Conservation (phyloP, 208 protist species). For the Trypanosoma boissoni region DNA sequence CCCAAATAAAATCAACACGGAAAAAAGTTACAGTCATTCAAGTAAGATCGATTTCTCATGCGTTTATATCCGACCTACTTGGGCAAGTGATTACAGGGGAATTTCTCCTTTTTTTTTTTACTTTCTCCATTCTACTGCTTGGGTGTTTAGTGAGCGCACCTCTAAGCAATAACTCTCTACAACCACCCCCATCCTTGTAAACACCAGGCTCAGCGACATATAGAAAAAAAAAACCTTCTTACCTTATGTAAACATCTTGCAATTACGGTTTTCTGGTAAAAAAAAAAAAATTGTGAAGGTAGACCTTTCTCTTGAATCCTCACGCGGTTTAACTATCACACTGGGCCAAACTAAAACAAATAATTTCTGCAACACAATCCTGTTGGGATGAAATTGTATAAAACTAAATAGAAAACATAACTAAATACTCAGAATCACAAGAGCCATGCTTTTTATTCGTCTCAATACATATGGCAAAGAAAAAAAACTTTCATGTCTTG, state of each 20-base stretch:
- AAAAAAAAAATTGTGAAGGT: constrained; percentile 16
- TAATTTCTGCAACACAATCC: constrained; percentile 40
- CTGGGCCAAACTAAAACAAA: constrained; percentile 29
- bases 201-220: background rate
- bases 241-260: constrained; percentile 37
- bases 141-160: background rate
- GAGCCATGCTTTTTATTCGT: constrained; percentile 46
- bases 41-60: no score
- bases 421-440: constrained; percentile 29
- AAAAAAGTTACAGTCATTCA: no score
- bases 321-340: constrained; percentile 20
- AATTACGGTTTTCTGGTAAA: constrained; percentile 25
- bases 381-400: constrained; percentile 35
- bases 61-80: no score
- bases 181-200: constrained; percentile 6
- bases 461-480: constrained; percentile 30
- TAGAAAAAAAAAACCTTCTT: constrained; percentile 18
- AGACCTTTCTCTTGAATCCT: constrained; percentile 16
- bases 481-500: constrained; percentile 42
- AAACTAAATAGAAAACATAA: constrained; percentile 54
- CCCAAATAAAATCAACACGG: no score
- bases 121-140: background rate
- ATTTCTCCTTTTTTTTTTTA: background rate
- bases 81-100: no score
- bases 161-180: background rate